phyloP scores from a whole-genome alignment of 2,329 filamentous ascomycete species.

The Xylariaceae sp. region DNA sequence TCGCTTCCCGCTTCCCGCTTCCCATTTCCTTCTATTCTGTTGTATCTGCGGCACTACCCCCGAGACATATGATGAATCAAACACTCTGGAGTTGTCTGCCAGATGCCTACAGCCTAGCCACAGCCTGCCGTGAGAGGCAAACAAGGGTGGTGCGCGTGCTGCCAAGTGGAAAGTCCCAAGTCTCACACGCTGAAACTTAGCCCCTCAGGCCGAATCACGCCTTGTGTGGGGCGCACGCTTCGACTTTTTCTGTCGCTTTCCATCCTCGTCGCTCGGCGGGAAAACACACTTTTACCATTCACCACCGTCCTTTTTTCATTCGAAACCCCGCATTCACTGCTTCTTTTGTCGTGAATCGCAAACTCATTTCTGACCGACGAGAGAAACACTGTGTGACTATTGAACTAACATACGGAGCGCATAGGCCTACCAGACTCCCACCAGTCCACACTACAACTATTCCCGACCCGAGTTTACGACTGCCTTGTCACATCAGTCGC shows the following conservation, averaged over 20 bases:
- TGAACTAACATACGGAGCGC: too few relatives aligned
- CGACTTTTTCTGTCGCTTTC: conserved; percentile 24
- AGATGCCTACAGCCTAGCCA: background rate
- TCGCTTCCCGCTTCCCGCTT: too few relatives aligned
- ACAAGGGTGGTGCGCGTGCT: background rate
- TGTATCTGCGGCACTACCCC: background rate
- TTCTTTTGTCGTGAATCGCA: background rate
- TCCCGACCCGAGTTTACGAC: background rate
- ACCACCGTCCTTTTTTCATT: conserved; percentile 7
- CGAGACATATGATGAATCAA: background rate
- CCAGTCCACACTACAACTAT: background rate
- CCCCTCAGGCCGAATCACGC: conserved; percentile 21
- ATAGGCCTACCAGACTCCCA: too few relatives aligned
- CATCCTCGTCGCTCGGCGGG: conserved; percentile 2
- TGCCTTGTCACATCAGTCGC: background rate
- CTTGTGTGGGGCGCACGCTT: conserved; percentile 22
- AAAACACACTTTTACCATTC: conserved; percentile 5
- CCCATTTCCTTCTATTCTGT: background rate
- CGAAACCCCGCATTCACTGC: background rate
- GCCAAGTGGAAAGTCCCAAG: background rate
- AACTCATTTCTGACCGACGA: too few relatives aligned
- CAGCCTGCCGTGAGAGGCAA: background rate
- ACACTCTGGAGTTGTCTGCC: background rate
- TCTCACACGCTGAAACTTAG: background rate
- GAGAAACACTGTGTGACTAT: too few relatives aligned